Base-by-base conservation (phyloP, 177 flowering plant genomes). In the Vitis hybrid region DNA sequence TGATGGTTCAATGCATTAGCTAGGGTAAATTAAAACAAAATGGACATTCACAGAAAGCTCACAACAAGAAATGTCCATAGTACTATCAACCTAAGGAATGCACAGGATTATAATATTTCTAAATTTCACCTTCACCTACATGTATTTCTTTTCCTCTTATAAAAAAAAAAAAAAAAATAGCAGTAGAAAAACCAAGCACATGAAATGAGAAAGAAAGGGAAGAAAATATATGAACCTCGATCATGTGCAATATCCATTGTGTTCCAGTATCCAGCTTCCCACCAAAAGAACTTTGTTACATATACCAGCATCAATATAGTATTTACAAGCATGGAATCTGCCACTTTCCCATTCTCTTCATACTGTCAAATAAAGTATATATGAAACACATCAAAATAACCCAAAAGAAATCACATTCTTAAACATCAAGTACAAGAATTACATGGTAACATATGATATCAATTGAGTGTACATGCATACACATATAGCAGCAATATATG, bases 181-280 rank as follows among this genome's bases (percentile, higher is more conserved):
- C 3, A 27, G 30, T 27, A 27, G 30, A 27, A 27, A 27, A 27
- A 27, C 30, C 13, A 14, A 56, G 15, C 52, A 71, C 40, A 40
- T 10, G 1, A 32, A 32, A 24, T 1, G 9, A 12, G 18, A 21
- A 35, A 24, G 18, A 49, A 46, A 24, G 46, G 46, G 46, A 12
- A 19, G 17, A 60, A 49, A 49, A 67, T 60, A 32, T 52, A 50
- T 70, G 73, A 52, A 95, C 99, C 99, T 93, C 99, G 85, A 81
- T 95, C 99, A 86, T 93, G 99, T 66, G 98, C 98, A 72, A 95
- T 95, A 73, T 95, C 98, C 99, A 95, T 95, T 49, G 98, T 95
- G 85, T 77, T 95, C 98, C 97, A 95, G 79, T 95, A 95, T 35
- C 99, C 99, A 82, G 94, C 90, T 84, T 95, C 99, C 99, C 99